Evolutionary conservation across 2,329 filamentous ascomycete genomes (phyloP), one percentile per base, ranked within the genome.

Genomic region (Knoxdaviesia capensis): DNA sequence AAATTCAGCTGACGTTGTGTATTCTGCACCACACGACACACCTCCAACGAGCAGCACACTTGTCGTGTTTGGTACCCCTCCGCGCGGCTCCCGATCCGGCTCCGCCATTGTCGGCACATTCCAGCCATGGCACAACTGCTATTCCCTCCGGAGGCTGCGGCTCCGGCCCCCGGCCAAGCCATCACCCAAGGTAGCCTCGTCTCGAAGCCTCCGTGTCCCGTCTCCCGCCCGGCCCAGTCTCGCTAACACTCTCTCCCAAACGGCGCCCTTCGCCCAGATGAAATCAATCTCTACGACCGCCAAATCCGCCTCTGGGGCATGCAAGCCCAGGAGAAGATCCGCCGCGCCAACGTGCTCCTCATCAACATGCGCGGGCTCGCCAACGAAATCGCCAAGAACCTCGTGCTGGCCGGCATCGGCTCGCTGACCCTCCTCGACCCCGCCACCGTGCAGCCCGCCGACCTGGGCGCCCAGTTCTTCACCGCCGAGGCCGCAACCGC

Each of bases 231-330:
- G 30, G 8, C 7, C 7, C 33, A 11, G 33, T 8, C 6, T 7
- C 7, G 11, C 42, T 34, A n/a, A 35, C 35, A 28, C 41, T 29
- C 34, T 6, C 38, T 28, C 33, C 35, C n/a, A 31, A 36, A 40
- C 37, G 10, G 29, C 34, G 7, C 38, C 34, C 34, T n/a, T 8
- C 48, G 6, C 7, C 28, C 46, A 84, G 90, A 96, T 59, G 90
- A 98, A 56, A 93, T 96, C 53, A 90, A 88, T 9, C 75, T 96
- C 5, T 98, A 98, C 57, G 90, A 98, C 61, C 79, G 90, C 40
- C 90, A 98, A 58, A 94, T 98, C 53, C 80, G 90, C 42, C 76
- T 98, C 31, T 98, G 90, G 90, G 90, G 90, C 37, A 83, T 96
- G 54, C 78, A 90, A 53, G 90, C 90, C 6, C 90, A 98, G 59